Percentiles rank a stretch among this genome's conserved stretches.
Evolutionary conservation across 306 rosid species (phyloP).

Genomic region (Gynostemma pentaphyllum): DNA sequence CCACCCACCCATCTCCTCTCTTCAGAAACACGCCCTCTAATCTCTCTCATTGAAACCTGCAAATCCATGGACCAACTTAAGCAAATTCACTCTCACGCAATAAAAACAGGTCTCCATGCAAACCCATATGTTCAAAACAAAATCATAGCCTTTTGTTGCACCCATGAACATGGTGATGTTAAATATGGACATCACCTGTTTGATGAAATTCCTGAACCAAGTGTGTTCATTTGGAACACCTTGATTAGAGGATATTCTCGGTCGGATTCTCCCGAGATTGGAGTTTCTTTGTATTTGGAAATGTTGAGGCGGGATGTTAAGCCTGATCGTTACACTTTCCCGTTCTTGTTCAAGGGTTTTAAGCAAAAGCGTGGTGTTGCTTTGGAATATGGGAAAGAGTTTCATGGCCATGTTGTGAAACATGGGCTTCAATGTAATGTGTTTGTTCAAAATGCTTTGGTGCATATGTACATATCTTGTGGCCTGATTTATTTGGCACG

Average conservation of each 20-base stretch:
- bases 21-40: constrained; percentile 12
- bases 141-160: constrained; percentile 37
- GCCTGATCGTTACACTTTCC: constrained; percentile 67
- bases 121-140: constrained; percentile 25
- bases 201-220: constrained; percentile 52
- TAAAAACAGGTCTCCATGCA: constrained; percentile 37
- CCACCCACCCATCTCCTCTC: constrained; percentile 7
- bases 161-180: constrained; percentile 34
- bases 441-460: constrained; percentile 61
- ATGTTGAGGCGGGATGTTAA: constrained; percentile 36
- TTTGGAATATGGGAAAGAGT: constrained; percentile 35
- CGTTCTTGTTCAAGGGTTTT: constrained; percentile 68
- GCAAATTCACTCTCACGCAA: constrained; percentile 55
- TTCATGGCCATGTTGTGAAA: constrained; percentile 56
- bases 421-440: constrained; percentile 50
- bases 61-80: constrained; percentile 51
- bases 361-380: constrained; percentile 17
- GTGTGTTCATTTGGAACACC: constrained; percentile 53
- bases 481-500: constrained; percentile 52
- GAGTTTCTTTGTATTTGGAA: constrained; percentile 44
- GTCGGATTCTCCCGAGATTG: constrained; percentile 27
- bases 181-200: constrained; percentile 54
- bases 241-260: constrained; percentile 69
- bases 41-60: constrained; percentile 35
- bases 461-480: constrained; percentile 43